Base-by-base conservation (phyloP, 768 basidiomycete genomes). In the Pleurotus giganteus region DNA sequence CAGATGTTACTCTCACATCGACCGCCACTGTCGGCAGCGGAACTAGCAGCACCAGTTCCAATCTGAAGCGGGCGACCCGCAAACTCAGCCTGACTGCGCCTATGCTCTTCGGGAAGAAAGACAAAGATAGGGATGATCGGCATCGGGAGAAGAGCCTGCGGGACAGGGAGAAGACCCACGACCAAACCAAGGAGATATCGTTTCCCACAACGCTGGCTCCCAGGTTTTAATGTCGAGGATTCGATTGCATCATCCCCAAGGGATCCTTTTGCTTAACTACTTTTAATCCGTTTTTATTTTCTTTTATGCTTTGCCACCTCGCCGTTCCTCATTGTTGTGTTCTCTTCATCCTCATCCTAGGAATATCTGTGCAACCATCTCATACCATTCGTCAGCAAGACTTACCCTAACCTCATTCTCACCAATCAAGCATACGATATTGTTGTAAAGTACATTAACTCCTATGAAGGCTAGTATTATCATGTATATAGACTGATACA, bases 71-170 rank as follows among this genome's bases (percentile, higher is more conserved):
- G 37, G 73, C 81, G 56, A 77, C 72, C 62, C 74, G 87, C 53
- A 90, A 91, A 71, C 68, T 91, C 69, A 91, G 89, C 65, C 66
- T 90, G 54, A 78, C 78, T 21, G 76, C 80, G 47, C 82, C 84
- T 46, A 81, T 83, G 46, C 80, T 89, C 64, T 80, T 75, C 71
- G 78, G 76, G 66, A 79, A 70, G 69, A 76, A 71, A 61, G 81
- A 85, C 52, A 83, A 78, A 65, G 80, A 84, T 52, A 51, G 23
- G 34, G 49, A 51, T 17, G 49, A 51, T 6, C 73, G 71, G 66
- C 65, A 73, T 29, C 76, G 75, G 63, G 71, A 75, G 21, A 76
- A 71, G 60, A 74, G 75, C 21, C 71, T 23, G 13, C 23, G 68
- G 57, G 73, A 73, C 29, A 50, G 55, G 45, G 41, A 61, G 58